A percentile compares a stretch with the other conserved stretches of the same genome.
Evolutionary conservation across 352 stramenopile species (phyloP).

Genomic region (Phytophthora pini): DNA sequence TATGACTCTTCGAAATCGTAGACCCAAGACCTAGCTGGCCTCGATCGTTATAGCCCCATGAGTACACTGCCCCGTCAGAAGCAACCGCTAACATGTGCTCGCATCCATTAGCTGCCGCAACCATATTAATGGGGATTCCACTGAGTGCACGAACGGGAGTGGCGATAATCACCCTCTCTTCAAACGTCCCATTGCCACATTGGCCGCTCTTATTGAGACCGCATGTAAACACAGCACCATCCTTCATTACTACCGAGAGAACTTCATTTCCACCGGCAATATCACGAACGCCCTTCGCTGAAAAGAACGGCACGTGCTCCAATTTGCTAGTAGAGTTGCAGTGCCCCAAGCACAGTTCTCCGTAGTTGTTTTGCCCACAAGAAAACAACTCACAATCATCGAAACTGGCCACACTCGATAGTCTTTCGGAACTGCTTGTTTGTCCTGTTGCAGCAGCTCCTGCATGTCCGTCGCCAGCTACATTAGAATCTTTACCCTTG

Average conservation of each 20-base stretch:
- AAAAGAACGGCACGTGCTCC: constrained; percentile 87
- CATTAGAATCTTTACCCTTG: constrained; percentile 35
- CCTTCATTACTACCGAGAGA: constrained; percentile 85
- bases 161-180: constrained; percentile 82
- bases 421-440: constrained; percentile 7
- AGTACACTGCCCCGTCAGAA: constrained; percentile 80
- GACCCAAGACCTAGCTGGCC: constrained; percentile 84
- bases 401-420: constrained; percentile 42
- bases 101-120: constrained; percentile 84
- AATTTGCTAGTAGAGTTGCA: constrained; percentile 90
- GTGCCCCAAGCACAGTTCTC: constrained; percentile 84
- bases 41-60: constrained; percentile 90
- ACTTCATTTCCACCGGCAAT: constrained; percentile 88
- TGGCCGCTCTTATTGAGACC: constrained; percentile 91
- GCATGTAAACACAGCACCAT: constrained; percentile 81
- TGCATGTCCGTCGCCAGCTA: not conserved
- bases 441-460: constrained; percentile 9
- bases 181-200: constrained; percentile 88
- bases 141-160: constrained; percentile 72
- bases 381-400: constrained; percentile 91
- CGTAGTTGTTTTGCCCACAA: constrained; percentile 91
- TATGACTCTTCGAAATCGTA: constrained; percentile 89
- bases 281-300: constrained; percentile 72
- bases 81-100: constrained; percentile 89
- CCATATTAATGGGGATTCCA: constrained; percentile 71